A percentile compares a stretch with the other conserved stretches of the same genome.
These are phyloP conservation scores for Lasiodiplodia gonubiensis DNA, from an alignment of 2,329 filamentous ascomycete genomes.

Conservation along the genomic window DNA sequence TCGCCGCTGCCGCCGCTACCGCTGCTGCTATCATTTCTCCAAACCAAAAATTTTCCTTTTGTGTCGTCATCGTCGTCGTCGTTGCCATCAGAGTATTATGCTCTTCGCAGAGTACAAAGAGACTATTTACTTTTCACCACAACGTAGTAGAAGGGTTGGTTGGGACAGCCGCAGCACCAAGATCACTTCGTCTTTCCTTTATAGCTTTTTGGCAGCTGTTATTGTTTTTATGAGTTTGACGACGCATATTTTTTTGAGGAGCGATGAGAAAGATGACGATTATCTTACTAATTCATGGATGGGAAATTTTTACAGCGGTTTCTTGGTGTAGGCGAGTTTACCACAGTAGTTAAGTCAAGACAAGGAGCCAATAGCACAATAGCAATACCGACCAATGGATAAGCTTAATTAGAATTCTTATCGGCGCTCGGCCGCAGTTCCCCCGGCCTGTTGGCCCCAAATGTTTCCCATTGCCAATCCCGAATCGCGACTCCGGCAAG, in stretches of 20 bases:
- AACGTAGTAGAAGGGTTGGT: background rate
- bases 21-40: background rate
- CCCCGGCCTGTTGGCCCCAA: background rate
- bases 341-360: background rate
- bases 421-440: background rate
- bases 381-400: background rate
- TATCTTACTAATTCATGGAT: too few species aligned
- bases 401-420: background rate
- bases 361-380: background rate
- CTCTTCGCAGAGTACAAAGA: background rate
- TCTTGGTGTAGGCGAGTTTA: too few species aligned
- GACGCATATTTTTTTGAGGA: background rate
- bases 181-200: background rate
- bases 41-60: background rate
- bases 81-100: background rate
- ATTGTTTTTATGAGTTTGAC: background rate
- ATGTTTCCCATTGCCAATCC: conserved; percentile 6
- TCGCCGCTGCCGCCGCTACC: background rate
- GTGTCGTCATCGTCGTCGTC: background rate
- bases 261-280: background rate
- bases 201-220: background rate
- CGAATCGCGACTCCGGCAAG: background rate
- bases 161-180: background rate
- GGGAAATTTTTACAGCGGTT: too few species aligned
- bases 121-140: background rate